Evolutionary conservation across 768 basidiomycete genomes (phyloP).

Genomic region (Nevesoporus exiguus): DNA sequence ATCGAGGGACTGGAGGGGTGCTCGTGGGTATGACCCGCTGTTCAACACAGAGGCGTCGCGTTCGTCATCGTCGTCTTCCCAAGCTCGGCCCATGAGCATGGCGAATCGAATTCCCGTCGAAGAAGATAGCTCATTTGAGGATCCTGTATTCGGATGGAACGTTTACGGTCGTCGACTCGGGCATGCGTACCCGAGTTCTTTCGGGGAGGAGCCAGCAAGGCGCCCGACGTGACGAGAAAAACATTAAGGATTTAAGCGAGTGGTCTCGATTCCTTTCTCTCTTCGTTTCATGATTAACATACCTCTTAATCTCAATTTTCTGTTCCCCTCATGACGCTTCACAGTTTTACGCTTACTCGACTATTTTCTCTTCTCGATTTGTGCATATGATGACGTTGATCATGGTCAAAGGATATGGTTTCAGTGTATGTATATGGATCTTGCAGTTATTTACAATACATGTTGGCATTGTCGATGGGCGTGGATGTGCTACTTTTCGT

Average conservation of each 20-base stretch:
- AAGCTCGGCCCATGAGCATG: slow-evolving; percentile 13
- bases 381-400: slow-evolving; percentile 1
- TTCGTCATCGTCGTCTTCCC: slow-evolving; percentile 18
- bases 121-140: slow-evolving; percentile 18
- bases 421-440: slow-evolving; percentile 17
- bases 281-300: not conserved
- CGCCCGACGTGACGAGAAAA: not conserved
- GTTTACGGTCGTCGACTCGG: not conserved
- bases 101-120: slow-evolving; percentile 20
- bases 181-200: not conserved
- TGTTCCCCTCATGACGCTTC: not conserved
- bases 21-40: slow-evolving; percentile 9
- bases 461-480: not conserved
- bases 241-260: not conserved
- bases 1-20: slow-evolving; percentile 14
- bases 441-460: slow-evolving; percentile 13
- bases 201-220: slow-evolving; percentile 6
- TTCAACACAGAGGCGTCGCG: slow-evolving; percentile 12
- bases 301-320: not conserved
- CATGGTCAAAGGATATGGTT: slow-evolving; percentile 4
- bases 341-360: no score
- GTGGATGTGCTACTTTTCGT: no score
- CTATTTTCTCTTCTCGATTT: slow-evolving; percentile 1
- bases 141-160: slow-evolving; percentile 15
- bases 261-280: not conserved